These are phyloP conservation scores for Neurospora sp. DNA, from an alignment of 495 filamentous ascomycete genomes.

Conservation along the genomic window DNA sequence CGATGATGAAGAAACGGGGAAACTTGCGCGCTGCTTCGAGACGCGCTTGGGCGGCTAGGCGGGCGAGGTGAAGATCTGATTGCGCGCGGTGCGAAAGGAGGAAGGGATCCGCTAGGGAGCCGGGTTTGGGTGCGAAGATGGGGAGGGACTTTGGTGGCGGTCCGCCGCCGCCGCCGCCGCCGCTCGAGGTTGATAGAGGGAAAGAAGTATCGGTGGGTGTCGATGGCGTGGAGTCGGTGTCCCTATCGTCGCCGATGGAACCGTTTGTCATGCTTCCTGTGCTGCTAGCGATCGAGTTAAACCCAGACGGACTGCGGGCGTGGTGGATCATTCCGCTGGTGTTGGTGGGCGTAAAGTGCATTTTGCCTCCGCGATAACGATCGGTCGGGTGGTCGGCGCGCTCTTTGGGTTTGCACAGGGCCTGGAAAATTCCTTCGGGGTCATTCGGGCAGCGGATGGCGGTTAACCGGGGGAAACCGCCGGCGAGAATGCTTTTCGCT, in stretches of 20 bases:
- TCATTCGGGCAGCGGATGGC: constrained; percentile 64
- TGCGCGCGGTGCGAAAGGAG: constrained; percentile 20
- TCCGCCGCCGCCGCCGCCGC: constrained; percentile 1
- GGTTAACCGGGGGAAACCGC: constrained; percentile 61
- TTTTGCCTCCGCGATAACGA: constrained; percentile 24
- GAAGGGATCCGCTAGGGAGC: constrained; percentile 13
- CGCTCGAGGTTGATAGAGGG: not conserved
- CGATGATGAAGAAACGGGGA: constrained; percentile 41
- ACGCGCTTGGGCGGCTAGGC: constrained; percentile 46
- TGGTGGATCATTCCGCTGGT: not conserved
- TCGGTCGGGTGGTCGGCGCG: constrained; percentile 26
- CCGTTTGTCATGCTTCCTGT: not conserved
- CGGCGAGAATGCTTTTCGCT: constrained; percentile 57
- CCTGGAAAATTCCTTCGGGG: constrained; percentile 61
- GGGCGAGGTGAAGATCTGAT: constrained; percentile 39
- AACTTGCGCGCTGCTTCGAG: constrained; percentile 44
- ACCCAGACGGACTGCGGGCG: not conserved
- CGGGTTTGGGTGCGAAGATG: constrained; percentile 31
- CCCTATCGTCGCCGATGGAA: not conserved
- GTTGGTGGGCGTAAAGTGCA: constrained; percentile 5
- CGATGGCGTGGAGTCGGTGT: constrained; percentile 1
- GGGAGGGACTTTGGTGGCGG: constrained; percentile 26
- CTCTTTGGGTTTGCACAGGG: constrained; percentile 51
- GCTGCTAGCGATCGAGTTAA: not conserved
- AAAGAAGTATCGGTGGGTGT: constrained; percentile 10